Base-by-base conservation (phyloP, 495 filamentous ascomycete genomes). In the Platismatia glauca region DNA sequence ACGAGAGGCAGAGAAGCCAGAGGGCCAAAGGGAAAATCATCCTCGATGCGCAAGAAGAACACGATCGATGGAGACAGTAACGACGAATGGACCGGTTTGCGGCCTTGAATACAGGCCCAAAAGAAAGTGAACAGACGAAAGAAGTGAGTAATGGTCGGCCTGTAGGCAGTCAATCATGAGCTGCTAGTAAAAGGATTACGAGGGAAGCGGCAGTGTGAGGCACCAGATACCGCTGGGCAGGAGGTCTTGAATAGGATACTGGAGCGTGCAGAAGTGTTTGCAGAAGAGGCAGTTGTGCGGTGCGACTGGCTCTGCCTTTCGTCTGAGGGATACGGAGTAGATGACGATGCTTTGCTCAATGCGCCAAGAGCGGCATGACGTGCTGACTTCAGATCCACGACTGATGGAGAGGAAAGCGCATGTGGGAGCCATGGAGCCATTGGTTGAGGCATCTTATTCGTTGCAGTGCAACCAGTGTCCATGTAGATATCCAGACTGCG, bases 281-380 rank as follows among this genome's bases (percentile, higher is more conserved):
- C 0, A 33, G 29, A 31, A 50, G 24, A 29, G 7, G 44, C n/a
- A 48, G 44, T 18, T 27, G 39, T 15, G 34, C 48, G 22, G 41
- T 29, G 39, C 7, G 29, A 46, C 34, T 13, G 31, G 29, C 31
- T 35, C 22, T 46, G 57, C 57, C 46, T 13, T 24, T 15, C 1
- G 22, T 44, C 20, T 20, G 7, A 41, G 13, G 20, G 27, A 58
- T 20, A 8, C 37, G 15, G 0, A 31, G 31, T 24, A 33, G 20
- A n/a, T n/a, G n/a, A n/a, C n/a, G n/a, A n/a, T 53, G 13, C 6
- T 5, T 22, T 38, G 7, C 55, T 22, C 12, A 15, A 2, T 13
- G 31, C 46, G 34, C 46, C 33, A 61, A 55, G 27, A 13, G 34
- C 44, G 59, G 59, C 35, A 61, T 55, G 59, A 55, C 34, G 34